A percentile compares a stretch with the other conserved stretches of the same genome.
Evolutionary conservation across 805 yeast species (phyloP).

Genomic region (Suhomyces emberorum): DNA sequence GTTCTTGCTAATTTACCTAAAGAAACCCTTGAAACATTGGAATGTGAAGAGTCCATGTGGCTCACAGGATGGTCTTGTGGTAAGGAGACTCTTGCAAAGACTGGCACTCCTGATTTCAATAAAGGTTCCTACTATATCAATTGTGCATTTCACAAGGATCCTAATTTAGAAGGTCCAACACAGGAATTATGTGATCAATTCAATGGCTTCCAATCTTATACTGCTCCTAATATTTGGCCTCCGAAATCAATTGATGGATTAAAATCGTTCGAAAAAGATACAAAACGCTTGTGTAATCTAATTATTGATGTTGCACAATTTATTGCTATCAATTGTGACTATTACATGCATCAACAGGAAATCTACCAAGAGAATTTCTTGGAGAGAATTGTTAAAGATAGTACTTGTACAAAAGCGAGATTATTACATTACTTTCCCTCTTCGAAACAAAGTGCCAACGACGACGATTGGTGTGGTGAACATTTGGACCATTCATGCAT

Average conservation of each 20-base stretch:
- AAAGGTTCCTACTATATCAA: conserved; percentile 60
- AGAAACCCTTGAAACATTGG: conserved; percentile 34
- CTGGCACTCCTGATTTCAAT: conserved; percentile 44
- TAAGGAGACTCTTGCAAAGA: conserved; percentile 42
- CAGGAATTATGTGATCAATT: conserved; percentile 27
- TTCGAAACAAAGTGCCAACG: conserved; percentile 8
- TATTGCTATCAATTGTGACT: conserved; percentile 56
- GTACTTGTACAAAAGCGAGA: conserved; percentile 57
- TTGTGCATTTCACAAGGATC: conserved; percentile 51
- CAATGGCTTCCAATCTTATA: conserved; percentile 40
- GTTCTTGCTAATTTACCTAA: conserved; percentile 39
- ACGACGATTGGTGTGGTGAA: conserved; percentile 58
- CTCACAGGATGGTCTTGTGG: conserved; percentile 63
- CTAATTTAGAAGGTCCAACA: conserved; percentile 45
- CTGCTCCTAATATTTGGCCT: conserved; percentile 55
- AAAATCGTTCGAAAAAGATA: conserved; percentile 31
- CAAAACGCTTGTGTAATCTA: conserved; percentile 38
- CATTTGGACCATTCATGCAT: conserved; percentile 60
- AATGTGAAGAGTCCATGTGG: conserved; percentile 49
- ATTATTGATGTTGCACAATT: conserved; percentile 47
- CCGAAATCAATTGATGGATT: conserved; percentile 15
- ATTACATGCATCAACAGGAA: conserved; percentile 25
- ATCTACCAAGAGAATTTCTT: conserved; percentile 24
- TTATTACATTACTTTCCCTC: conserved; percentile 52
- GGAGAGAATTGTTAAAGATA: conserved; percentile 42